phyloP scores from a whole-genome alignment of 305 asterid genomes.

The Fraxinus floribunda region DNA sequence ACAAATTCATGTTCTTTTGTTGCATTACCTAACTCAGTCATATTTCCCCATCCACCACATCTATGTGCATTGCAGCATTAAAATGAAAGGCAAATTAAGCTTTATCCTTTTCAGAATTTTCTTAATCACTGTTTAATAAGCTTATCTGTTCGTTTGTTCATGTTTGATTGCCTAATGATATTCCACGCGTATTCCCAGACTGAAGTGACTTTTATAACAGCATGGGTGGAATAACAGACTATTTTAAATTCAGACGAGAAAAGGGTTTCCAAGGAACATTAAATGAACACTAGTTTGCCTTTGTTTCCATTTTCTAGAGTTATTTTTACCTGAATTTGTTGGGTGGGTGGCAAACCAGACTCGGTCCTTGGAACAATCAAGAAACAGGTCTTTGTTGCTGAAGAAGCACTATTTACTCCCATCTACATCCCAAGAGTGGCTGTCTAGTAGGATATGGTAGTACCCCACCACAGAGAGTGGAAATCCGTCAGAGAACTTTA shows the following conservation, averaged over 20 bases:
- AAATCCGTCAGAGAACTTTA: conserved; percentile 20
- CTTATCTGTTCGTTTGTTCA: not conserved
- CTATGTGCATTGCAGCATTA: not conserved
- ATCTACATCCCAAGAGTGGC: not conserved
- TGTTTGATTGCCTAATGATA: not conserved
- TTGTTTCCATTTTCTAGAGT: not conserved
- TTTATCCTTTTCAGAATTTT: not conserved
- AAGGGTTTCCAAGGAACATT: not conserved
- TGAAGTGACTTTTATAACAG: not conserved
- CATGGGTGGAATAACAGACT: not conserved
- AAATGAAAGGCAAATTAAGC: not conserved
- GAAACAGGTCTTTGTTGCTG: conserved; percentile 8
- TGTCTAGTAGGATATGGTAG: not conserved
- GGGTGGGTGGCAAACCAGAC: not conserved
- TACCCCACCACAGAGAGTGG: conserved; percentile 26
- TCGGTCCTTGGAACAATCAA: not conserved
- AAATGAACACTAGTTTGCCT: not conserved
- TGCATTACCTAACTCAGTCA: not conserved
- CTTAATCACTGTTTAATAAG: not conserved
- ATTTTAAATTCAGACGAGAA: not conserved
- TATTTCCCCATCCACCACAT: not conserved
- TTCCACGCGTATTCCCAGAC: not conserved
- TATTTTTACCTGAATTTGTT: conserved; percentile 1
- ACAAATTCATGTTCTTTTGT: not conserved
- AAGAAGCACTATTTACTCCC: conserved; percentile 16